These are phyloP conservation scores for Suillus americanus DNA, from an alignment of 768 basidiomycete genomes.

Conservation along the genomic window DNA sequence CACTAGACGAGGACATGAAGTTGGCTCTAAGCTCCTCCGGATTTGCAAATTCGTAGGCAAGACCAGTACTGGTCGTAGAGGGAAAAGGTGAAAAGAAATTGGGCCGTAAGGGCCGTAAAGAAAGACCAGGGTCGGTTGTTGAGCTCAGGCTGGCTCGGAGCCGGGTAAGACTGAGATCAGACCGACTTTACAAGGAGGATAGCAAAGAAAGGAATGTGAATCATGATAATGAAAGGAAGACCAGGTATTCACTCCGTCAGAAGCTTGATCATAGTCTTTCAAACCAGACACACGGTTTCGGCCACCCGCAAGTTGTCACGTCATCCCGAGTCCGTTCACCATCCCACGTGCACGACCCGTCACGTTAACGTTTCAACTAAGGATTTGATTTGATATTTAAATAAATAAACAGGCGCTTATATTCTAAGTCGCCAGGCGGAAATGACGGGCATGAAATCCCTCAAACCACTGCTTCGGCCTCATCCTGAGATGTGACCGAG, in stretches of 20 bases:
- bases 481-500: constrained; percentile 40
- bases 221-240: background rate
- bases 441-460: background rate
- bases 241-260: background rate
- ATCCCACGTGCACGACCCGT: background rate
- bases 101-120: background rate
- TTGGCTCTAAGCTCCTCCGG: background rate
- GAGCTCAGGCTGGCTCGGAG: background rate
- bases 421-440: too few relatives aligned
- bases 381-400: too few relatives aligned
- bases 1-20: constrained; percentile 6
- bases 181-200: background rate
- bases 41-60: background rate
- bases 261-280: background rate
- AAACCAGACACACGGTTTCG: background rate
- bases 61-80: background rate
- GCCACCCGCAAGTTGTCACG: background rate
- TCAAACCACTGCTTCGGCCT: background rate
- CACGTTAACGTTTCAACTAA: too few relatives aligned
- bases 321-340: background rate
- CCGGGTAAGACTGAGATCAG: background rate
- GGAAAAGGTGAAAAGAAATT: background rate
- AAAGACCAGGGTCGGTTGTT: background rate
- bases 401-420: too few relatives aligned
- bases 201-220: background rate